A percentile compares a stretch with the other conserved stretches of the same genome.
Conservation (phyloP, 1,284 basidiomycete species). For the Leucoagaricus sp. region DNA sequence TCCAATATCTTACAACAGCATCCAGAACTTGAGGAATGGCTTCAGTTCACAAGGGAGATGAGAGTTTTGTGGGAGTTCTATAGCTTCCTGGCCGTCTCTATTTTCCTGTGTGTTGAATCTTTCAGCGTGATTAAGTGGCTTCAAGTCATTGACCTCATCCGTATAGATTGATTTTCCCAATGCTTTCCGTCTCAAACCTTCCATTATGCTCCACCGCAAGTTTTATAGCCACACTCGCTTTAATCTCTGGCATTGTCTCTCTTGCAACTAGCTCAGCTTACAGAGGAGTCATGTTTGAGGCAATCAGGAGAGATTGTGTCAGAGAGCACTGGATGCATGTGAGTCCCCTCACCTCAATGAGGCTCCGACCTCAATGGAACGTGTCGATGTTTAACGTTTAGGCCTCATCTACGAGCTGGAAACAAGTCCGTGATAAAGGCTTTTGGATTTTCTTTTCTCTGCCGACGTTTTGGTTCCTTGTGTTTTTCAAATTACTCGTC, state of each 20-base stretch:
- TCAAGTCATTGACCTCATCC: too few relatives aligned
- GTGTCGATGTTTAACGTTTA: background rate
- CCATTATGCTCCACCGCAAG: background rate
- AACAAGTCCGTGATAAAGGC: background rate
- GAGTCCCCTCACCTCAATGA: background rate
- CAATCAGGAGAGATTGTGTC: background rate
- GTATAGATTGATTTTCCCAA: too few relatives aligned
- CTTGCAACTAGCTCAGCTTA: background rate
- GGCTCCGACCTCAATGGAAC: background rate
- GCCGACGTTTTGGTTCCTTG: background rate
- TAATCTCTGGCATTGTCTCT: background rate
- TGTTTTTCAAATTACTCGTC: background rate
- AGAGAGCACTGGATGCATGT: background rate
- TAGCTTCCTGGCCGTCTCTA: too few relatives aligned
- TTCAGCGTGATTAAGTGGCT: too few relatives aligned
- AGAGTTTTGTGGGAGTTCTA: too few relatives aligned
- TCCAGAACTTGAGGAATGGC: too few relatives aligned
- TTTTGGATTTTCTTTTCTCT: background rate
- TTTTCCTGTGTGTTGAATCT: too few relatives aligned
- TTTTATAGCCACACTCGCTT: background rate
- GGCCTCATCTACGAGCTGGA: background rate
- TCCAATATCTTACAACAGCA: too few relatives aligned
- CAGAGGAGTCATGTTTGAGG: background rate
- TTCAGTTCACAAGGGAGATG: too few relatives aligned
- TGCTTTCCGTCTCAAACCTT: background rate